Evolutionary conservation across 129 eudicot genomes (phyloP), one percentile per base, ranked within the genome.

Genomic region (Lonicera japonica): DNA sequence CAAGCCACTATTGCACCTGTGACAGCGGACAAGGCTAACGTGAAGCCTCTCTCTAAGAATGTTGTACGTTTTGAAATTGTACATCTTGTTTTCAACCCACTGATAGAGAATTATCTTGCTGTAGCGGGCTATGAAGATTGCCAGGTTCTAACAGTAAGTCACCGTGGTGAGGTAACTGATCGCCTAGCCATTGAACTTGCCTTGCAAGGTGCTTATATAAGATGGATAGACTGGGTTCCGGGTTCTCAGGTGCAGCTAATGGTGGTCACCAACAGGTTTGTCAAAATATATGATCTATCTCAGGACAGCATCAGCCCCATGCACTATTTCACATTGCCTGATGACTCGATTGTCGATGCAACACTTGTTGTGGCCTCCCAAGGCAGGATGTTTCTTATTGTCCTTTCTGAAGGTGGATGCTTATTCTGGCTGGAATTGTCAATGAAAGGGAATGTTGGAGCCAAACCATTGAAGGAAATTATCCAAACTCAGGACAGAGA

Each of bases 41-140:
- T 92, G 75, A 92, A 92, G 77, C 99, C 99, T 69, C 78, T 92
- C 50, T 92, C 99, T 5, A 92, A 88, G 79, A 92, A 88, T 75
- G 83, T 92, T 52, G 95, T 92, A 54, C 95, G 99, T 11, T 92
- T 92, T 74, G 99, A 92, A 79, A 88, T 92, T 51, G 99, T 92
- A 17, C 95, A 88, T 76, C 88, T 92, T 57, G 76, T 74, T 74
- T 92, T 92, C 50, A 92, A 92, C 55, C 74, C 95, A 36, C 53
- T 85, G 63, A 96, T 88, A 39, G 99, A 92, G 74, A 92, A 76
- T 75, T 92, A 92, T 73, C 86, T 92, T 75, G 89, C 87, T 60
- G 99, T 92, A 58, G 96, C 95, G 4, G 99, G 99, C 53, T 92
- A 87, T 76, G 99, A 88, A 85, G 99, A 92, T 75, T 92, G 99